Conservation (phyloP, 2,329 filamentous ascomycete genomes). For the Pestalotiopsis sp. region DNA sequence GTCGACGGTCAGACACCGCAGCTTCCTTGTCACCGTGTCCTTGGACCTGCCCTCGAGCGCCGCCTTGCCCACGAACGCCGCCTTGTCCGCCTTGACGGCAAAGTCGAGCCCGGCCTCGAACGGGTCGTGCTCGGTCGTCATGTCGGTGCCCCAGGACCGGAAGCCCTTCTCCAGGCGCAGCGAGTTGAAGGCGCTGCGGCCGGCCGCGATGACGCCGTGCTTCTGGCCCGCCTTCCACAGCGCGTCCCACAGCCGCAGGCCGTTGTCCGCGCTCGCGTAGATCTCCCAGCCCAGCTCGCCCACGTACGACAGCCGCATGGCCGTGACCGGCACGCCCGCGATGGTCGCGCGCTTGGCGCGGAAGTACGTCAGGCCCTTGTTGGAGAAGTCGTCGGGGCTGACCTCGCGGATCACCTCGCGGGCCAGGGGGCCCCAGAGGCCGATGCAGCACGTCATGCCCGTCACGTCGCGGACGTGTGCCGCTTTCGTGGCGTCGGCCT, state of each 20-base stretch:
- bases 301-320: conserved; percentile 58
- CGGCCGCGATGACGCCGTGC: conserved; percentile 58
- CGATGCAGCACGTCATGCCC: conserved; percentile 58
- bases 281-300: conserved; percentile 65
- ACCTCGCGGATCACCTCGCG: conserved; percentile 50
- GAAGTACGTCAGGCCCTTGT: conserved; percentile 49
- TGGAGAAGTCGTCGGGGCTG: conserved; percentile 43
- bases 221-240: conserved; percentile 54
- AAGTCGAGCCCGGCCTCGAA: conserved; percentile 57
- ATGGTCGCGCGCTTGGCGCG: conserved; percentile 48
- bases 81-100: conserved; percentile 48
- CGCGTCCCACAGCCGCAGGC: conserved; percentile 58
- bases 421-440: conserved; percentile 61
- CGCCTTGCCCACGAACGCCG: conserved; percentile 49
- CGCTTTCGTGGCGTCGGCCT: conserved; percentile 38
- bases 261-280: conserved; percentile 59
- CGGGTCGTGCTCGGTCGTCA: conserved; percentile 61
- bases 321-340: conserved; percentile 55
- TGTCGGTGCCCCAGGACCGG: conserved; percentile 56
- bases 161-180: conserved; percentile 61
- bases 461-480: conserved; percentile 60
- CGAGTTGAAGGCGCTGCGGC: conserved; percentile 57
- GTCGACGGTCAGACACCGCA: conserved; percentile 54
- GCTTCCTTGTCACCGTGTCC: conserved; percentile 31
- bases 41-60: conserved; percentile 44